phyloP scores from a whole-genome alignment of 306 rosid genomes.

The Prunus fruticosa region DNA sequence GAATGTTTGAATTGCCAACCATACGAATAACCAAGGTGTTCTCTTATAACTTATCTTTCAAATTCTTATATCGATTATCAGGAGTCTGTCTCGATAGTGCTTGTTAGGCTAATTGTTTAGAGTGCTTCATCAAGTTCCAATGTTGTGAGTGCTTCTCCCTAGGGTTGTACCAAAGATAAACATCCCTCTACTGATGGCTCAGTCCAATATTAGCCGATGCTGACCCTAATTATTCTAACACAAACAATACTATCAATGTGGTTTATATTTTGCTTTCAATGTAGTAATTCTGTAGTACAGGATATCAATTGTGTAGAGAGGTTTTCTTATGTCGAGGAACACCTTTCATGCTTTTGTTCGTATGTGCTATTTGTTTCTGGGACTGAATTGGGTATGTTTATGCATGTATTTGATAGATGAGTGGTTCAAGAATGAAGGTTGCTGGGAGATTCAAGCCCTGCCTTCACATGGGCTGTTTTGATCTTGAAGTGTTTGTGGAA shows the following conservation, averaged over 20 bases:
- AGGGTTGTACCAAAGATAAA: background rate
- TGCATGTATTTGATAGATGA: constrained; percentile 61
- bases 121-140: background rate
- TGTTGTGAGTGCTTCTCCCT: background rate
- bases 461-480: constrained; percentile 93
- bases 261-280: background rate
- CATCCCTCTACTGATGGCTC: background rate
- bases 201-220: background rate
- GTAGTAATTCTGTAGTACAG: background rate
- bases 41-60: background rate
- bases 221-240: background rate
- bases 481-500: constrained; percentile 97
- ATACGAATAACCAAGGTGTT: background rate
- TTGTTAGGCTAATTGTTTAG: background rate
- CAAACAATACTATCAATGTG: background rate
- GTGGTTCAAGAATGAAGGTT: constrained; percentile 97
- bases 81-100: background rate
- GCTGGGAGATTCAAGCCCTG: constrained; percentile 99
- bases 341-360: background rate
- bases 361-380: constrained; percentile 13
- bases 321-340: background rate
- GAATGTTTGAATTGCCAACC: background rate
- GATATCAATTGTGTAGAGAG: background rate
- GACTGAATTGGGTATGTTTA: constrained; percentile 7
- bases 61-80: background rate